Conservation (phyloP, 257 asterid genomes). For the Solanum pinnatisectum region DNA sequence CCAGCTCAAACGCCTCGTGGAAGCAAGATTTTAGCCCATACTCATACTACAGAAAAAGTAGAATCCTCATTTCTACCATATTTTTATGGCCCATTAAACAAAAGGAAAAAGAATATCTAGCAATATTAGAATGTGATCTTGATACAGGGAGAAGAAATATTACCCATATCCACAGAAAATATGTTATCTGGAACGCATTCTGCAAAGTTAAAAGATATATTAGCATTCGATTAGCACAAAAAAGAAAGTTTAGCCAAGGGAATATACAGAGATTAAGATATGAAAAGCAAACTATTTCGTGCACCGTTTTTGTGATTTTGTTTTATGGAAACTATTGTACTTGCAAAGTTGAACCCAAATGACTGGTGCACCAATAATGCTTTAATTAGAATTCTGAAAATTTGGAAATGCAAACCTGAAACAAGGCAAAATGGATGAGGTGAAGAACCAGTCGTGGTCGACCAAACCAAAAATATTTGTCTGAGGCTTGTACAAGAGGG, state of each 20-base stretch:
- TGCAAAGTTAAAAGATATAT: constrained; percentile 17
- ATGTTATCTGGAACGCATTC: constrained; percentile 78
- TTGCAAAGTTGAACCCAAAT: neutral
- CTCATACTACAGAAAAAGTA: constrained; percentile 51
- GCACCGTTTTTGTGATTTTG: neutral
- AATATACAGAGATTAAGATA: neutral
- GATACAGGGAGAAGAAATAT: constrained; percentile 4
- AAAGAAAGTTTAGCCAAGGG: neutral
- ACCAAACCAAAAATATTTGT: constrained; percentile 78
- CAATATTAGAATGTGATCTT: neutral
- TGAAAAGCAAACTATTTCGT: neutral
- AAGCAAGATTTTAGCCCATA: constrained; percentile 60
- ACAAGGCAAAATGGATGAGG: constrained; percentile 74
- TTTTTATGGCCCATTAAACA: neutral
- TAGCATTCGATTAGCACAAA: neutral
- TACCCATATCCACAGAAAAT: constrained; percentile 95
- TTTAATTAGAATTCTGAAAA: neutral
- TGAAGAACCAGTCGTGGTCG: constrained; percentile 59
- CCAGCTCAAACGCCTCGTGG: constrained; percentile 40
- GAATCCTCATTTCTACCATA: neutral
- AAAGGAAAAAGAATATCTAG: neutral
- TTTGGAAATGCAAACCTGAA: constrained; percentile 49
- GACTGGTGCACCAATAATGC: neutral
- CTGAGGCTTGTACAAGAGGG: constrained; percentile 89
- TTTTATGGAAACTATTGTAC: neutral